These are phyloP conservation scores for Arachis stenosperma DNA, from an alignment of 306 rosid genomes.

Conservation along the genomic window DNA sequence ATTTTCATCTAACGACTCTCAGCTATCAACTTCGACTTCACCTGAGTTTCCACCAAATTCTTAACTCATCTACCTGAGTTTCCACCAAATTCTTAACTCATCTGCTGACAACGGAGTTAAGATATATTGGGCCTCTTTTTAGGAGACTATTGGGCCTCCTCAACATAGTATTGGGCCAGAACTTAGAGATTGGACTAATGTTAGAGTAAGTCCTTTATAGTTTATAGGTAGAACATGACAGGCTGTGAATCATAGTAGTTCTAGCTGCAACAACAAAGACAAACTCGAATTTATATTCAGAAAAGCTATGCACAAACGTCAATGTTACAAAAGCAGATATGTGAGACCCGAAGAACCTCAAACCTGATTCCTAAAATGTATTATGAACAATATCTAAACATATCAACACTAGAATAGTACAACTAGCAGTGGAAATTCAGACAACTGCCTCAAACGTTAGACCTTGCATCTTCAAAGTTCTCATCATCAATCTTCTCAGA, in stretches of 20 bases:
- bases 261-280: not conserved
- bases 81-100: no score
- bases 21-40: no score
- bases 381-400: slow-evolving; percentile 46
- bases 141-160: no score
- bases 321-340: slow-evolving; percentile 22
- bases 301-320: slow-evolving; percentile 17
- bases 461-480: slow-evolving; percentile 70
- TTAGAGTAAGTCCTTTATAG: no score
- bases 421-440: slow-evolving; percentile 27
- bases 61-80: no score
- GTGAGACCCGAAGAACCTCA: slow-evolving; percentile 11
- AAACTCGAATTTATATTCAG: not conserved
- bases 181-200: no score
- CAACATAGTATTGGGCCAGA: no score
- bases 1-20: no score
- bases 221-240: no score
- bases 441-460: slow-evolving; percentile 56
- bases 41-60: no score
- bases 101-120: no score
- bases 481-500: slow-evolving; percentile 71
- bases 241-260: not conserved
- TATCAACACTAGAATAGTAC: slow-evolving; percentile 27
- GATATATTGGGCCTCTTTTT: no score
- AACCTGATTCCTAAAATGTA: slow-evolving; percentile 40